phyloP scores from a whole-genome alignment of 768 basidiomycete species.

The Boletus rex-veris region DNA sequence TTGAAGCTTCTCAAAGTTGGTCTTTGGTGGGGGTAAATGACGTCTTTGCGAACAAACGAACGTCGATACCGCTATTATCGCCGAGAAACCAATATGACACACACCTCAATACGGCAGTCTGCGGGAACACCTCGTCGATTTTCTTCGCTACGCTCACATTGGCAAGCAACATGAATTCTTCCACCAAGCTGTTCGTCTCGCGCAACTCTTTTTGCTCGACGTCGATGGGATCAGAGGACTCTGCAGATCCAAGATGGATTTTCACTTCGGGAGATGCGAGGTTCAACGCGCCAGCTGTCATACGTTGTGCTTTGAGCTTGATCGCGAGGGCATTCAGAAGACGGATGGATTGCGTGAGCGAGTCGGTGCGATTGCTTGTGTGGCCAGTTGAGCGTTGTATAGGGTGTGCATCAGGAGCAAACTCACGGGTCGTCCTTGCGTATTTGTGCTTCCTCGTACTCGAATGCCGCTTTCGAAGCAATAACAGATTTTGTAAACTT shows the following conservation, averaged over 20 bases:
- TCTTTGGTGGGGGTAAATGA: constrained; percentile 85
- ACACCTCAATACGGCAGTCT: constrained; percentile 88
- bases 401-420: background rate
- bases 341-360: constrained; percentile 80
- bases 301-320: constrained; percentile 80
- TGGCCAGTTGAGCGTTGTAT: background rate
- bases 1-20: constrained; percentile 94
- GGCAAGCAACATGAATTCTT: constrained; percentile 98
- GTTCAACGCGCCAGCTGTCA: constrained; percentile 96
- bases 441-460: constrained; percentile 93
- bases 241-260: constrained; percentile 89
- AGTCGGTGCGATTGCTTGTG: constrained; percentile 68
- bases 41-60: constrained; percentile 47
- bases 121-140: constrained; percentile 93
- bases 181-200: constrained; percentile 95
- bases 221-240: constrained; percentile 93
- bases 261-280: constrained; percentile 98
- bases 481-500: constrained; percentile 96
- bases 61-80: background rate
- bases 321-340: constrained; percentile 83
- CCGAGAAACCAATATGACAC: constrained; percentile 3
- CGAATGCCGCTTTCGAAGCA: constrained; percentile 92
- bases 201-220: constrained; percentile 91
- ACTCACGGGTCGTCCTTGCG: constrained; percentile 89
- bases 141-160: constrained; percentile 91